Evolutionary conservation across 495 filamentous ascomycete species (phyloP).

Genomic region (Podospora bellae-mahoneyi): DNA sequence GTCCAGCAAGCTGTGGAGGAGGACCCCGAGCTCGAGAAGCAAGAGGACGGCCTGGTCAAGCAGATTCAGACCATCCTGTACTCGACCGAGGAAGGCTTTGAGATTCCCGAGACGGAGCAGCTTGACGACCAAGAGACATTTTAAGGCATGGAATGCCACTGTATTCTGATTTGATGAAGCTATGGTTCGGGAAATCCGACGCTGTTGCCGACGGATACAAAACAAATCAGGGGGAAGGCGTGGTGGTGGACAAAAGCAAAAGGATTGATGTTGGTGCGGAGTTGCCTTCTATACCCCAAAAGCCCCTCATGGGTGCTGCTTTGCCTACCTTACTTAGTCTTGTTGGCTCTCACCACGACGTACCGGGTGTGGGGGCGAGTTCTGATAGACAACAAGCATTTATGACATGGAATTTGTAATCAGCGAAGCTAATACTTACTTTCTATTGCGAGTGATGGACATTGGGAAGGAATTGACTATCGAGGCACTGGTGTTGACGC

Average conservation of each 20-base stretch:
- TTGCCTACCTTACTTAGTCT: constrained; percentile 1
- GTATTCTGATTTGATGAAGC: background rate
- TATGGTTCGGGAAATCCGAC: background rate
- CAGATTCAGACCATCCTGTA: constrained; percentile 95
- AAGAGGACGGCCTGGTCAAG: constrained; percentile 85
- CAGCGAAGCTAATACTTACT: background rate
- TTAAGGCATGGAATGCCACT: constrained; percentile 34
- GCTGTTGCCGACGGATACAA: constrained; percentile 19
- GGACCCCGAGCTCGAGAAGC: constrained; percentile 86
- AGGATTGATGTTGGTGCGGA: constrained; percentile 21
- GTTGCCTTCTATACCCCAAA: constrained; percentile 28
- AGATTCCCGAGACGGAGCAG: constrained; percentile 70
- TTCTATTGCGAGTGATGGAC: background rate
- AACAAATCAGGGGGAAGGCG: constrained; percentile 13
- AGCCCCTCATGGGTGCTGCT: background rate
- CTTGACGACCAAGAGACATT: constrained; percentile 75
- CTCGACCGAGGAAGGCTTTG: constrained; percentile 90
- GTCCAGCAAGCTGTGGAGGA: constrained; percentile 88
- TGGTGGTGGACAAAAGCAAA: constrained; percentile 18
- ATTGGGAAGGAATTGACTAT: background rate
- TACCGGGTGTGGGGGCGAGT: background rate
- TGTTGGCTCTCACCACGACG: constrained; percentile 1
- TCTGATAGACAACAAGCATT: background rate
- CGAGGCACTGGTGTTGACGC: background rate
- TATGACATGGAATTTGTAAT: background rate